Conservation (phyloP, 192 early-diverging fungal genomes). For the Backusella sp. region DNA sequence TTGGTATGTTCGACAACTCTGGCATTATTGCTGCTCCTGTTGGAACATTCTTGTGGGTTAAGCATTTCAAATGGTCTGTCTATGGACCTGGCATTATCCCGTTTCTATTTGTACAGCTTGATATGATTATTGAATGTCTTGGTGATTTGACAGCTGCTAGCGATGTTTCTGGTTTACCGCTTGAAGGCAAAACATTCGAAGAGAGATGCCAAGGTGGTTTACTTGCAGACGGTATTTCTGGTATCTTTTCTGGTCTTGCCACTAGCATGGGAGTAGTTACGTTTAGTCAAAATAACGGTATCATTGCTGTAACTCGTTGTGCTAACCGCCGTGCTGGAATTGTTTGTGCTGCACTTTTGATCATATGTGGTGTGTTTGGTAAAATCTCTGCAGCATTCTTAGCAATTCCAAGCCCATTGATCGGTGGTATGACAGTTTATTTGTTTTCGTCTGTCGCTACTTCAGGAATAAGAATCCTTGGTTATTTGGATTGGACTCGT, state of each 20-base stretch:
- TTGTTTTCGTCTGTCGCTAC: constrained; percentile 54
- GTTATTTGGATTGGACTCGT: constrained; percentile 53
- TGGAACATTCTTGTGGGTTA: constrained; percentile 54
- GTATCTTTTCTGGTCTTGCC: constrained; percentile 40
- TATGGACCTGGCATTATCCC: constrained; percentile 55
- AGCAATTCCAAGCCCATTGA: constrained; percentile 45
- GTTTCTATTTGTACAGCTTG: constrained; percentile 43
- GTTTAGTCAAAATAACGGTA: constrained; percentile 59
- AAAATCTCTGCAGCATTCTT: constrained; percentile 53
- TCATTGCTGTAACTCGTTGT: constrained; percentile 57
- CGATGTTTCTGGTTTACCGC: constrained; percentile 47
- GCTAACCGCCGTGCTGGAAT: constrained; percentile 53
- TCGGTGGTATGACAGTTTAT: constrained; percentile 60
- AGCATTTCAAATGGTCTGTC: constrained; percentile 43
- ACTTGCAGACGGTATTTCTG: constrained; percentile 49
- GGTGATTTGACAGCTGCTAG: constrained; percentile 57
- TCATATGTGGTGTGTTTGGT: constrained; percentile 52
- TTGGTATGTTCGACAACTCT: constrained; percentile 45
- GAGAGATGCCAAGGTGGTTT: constrained; percentile 57
- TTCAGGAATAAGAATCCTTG: constrained; percentile 55
- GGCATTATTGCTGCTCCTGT: constrained; percentile 44
- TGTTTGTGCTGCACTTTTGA: constrained; percentile 52
- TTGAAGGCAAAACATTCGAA: constrained; percentile 56
- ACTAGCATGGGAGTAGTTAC: constrained; percentile 54
- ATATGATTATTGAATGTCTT: constrained; percentile 50